Conservation (phyloP, 371 early-diverging fungal genomes). For the Mucor velutinosus region DNA sequence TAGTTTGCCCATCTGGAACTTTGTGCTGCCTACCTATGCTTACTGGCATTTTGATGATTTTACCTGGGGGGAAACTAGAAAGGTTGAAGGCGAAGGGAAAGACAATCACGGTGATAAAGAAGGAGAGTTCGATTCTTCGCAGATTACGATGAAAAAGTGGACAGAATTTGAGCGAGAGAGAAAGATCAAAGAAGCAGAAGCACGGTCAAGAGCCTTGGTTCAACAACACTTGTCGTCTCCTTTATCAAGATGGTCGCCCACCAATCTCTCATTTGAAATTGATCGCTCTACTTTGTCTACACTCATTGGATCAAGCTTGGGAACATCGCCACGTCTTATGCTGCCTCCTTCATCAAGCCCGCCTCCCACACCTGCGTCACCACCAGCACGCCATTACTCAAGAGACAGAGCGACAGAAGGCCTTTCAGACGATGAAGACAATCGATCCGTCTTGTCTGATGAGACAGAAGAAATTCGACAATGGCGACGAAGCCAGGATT, state of each 20-base stretch:
- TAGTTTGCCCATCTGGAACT: constrained; percentile 97
- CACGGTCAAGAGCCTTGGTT: constrained; percentile 10
- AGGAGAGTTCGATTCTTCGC: constrained; percentile 75
- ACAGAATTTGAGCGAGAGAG: constrained; percentile 67
- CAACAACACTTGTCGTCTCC: constrained; percentile 18
- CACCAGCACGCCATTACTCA: not conserved
- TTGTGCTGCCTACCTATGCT: constrained; percentile 94
- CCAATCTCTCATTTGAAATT: constrained; percentile 21
- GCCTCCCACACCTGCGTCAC: not conserved
- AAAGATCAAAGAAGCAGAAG: constrained; percentile 12
- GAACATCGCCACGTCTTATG: not conserved
- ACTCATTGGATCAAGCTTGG: constrained; percentile 23
- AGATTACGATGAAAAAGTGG: constrained; percentile 68
- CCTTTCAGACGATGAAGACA: not conserved
- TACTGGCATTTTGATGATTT: constrained; percentile 99
- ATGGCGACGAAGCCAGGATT: constrained; percentile 18
- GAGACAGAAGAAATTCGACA: constrained; percentile 5
- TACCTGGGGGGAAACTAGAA: constrained; percentile 85
- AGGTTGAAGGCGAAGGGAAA: constrained; percentile 71
- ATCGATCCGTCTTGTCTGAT: constrained; percentile 7
- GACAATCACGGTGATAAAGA: constrained; percentile 73
- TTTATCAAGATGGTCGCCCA: constrained; percentile 23
- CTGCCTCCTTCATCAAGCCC: not conserved
- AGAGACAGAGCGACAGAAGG: not conserved
- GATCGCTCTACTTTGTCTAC: constrained; percentile 26